Percentiles rank a stretch among this genome's conserved stretches.
Conservation (phyloP, 2,329 filamentous ascomycete genomes). For the Mollisiaceae sp. region DNA sequence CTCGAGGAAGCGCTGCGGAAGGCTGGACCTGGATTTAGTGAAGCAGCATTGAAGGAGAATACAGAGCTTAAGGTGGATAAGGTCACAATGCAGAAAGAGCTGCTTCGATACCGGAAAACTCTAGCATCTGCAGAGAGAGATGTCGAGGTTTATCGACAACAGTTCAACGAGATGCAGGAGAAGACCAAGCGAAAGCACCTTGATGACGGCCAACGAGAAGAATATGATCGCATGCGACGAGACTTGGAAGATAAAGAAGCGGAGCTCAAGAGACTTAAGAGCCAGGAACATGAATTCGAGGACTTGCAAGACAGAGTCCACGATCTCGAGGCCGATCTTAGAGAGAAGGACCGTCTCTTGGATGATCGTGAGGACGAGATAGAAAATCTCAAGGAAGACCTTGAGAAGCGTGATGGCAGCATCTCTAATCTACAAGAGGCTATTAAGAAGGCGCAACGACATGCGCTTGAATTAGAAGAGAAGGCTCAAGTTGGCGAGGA, state of each 20-base stretch:
- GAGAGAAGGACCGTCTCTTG: constrained; percentile 75
- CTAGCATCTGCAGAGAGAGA: constrained; percentile 83
- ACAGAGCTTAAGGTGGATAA: constrained; percentile 94
- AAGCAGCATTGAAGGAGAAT: constrained; percentile 89
- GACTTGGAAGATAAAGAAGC: constrained; percentile 61
- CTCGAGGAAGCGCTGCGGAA: constrained; percentile 89
- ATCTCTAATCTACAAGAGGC: constrained; percentile 62
- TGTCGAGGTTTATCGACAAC: constrained; percentile 80
- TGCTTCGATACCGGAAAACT: constrained; percentile 85
- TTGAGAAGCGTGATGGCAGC: constrained; percentile 57
- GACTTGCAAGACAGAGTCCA: constrained; percentile 75
- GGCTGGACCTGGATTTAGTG: constrained; percentile 86
- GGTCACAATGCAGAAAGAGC: constrained; percentile 85
- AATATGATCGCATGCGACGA: constrained; percentile 62
- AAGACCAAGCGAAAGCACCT: constrained; percentile 77
- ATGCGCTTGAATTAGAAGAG: constrained; percentile 60
- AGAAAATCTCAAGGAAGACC: constrained; percentile 65
- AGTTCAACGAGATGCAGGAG: constrained; percentile 83
- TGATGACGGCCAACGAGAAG: constrained; percentile 69
- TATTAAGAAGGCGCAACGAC: constrained; percentile 59
- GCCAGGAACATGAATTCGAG: constrained; percentile 63
- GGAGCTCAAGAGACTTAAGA: constrained; percentile 56
- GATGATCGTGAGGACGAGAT: constrained; percentile 78
- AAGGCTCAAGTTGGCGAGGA: constrained; percentile 58
- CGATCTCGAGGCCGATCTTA: constrained; percentile 76